Evolutionary conservation across 176 grass and related monocot genomes (phyloP), one percentile per base, ranked within the genome.

Genomic region (Eleusine indica): DNA sequence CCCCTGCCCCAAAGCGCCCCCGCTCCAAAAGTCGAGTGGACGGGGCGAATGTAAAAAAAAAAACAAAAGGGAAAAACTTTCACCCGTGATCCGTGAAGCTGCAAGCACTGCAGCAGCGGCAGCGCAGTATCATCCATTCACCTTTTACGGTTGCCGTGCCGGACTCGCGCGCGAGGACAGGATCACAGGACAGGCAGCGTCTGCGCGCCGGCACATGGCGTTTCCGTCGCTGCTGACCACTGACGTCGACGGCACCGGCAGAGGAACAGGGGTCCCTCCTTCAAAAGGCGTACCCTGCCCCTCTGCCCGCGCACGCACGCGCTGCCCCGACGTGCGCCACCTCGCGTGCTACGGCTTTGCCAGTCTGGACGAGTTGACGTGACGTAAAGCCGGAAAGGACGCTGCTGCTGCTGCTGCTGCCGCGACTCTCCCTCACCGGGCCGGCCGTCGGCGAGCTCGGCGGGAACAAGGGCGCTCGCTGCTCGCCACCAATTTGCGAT

Each of bases 301-400:
- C 25, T 25, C 25, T 25, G 25, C 25, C 25, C 25, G 25, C 25
- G 25, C 25, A 17, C 29, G 8, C 63, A 39, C 72, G n/a, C 72
- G 22, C 51, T 37, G n/a, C 68, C 44, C 0, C 22, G 12, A 7
- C 21, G 39, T 61, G 30, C n/a, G 28, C 77, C 69, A 46, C 17
- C 69, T 46, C 47, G 70, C 78, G 71, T 81, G 78, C 78, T 65
- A 70, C 70, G 41, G 6, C 16, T 13, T 9, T 54, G 18, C 54
- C 65, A 30, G 17, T 22, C 61, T 10, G 64, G 21, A 22, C 44
- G 72, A 42, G 18, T 76, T 62, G 90, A 92, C 53, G 76, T 76
- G 83, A 84, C 77, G 84, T 76, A 77, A 87, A 92, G 82, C 41
- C 41, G 57, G 70, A 68, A 83, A 76, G 70, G 22, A 42, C 84